Evolutionary conservation across 768 basidiomycete genomes (phyloP), one percentile per base, ranked within the genome.

Genomic region (Lactarius psammicola): DNA sequence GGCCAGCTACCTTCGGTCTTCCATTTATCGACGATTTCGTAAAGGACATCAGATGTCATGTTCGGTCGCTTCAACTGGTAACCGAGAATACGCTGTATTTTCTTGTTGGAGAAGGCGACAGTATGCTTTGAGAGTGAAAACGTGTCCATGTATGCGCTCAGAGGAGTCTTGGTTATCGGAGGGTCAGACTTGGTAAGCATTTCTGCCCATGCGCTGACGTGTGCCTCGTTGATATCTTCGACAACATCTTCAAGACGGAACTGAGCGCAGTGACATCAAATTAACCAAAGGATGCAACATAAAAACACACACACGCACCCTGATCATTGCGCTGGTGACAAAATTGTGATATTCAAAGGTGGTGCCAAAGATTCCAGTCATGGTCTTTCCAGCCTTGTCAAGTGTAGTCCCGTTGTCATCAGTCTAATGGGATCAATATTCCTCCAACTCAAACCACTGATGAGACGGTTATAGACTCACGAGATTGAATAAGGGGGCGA

Each of bases 211-310:
- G 84, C 86, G 60, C 83, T 79, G 36, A 92, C 89, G 72, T 95
- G 92, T 56, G 86, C 84, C 72, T 93, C 91, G 72, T 94, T 94
- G 72, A 92, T 90, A 57, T 92, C 89, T 72, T 93, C 90, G 8
- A 92, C 83, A 46, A 83, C 75, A 68, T 92, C 89, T 61, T 90
- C 87, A 31, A 84, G 79, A 54, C 79, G 81, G 70, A 90, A 78
- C 87, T 91, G 71, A 11, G 56, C 46, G 60, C 1, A 46, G 33
- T 44, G 61, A 38, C 56, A 23, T 68, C 36, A 71, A 46, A 20
- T 55, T 9, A 38, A 46, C n/a, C 0, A 51, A 2, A 26, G 60
- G 34, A 18, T 59, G 40, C 18, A 4, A 46, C 26, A 26, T 5
- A 26, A 7, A 18, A 23, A 20, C 40, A 60, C 4, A 71, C 75